phyloP scores from a whole-genome alignment of 352 stramenopile species.

The Saprolegnia diclina region DNA sequence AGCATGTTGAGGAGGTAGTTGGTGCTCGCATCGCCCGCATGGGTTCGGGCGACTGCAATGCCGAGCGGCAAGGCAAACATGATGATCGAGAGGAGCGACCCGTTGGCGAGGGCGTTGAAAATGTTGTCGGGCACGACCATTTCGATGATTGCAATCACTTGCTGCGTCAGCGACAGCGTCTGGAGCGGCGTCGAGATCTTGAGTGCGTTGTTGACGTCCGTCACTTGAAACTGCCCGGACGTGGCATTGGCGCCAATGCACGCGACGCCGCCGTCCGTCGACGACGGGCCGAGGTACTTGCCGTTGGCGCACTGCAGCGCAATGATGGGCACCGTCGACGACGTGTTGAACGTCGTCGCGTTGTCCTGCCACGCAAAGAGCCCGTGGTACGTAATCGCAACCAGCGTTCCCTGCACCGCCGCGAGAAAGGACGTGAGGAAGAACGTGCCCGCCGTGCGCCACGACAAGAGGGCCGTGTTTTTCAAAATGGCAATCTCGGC shows the following conservation, averaged over 20 bases:
- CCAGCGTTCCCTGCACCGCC: conserved; percentile 38
- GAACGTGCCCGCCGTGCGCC: background rate
- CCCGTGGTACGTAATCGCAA: conserved; percentile 33
- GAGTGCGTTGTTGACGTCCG: conserved; percentile 41
- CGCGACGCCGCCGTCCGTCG: conserved; percentile 43
- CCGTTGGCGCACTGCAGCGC: conserved; percentile 43
- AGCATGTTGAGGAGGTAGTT: background rate
- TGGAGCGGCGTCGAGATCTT: conserved; percentile 38
- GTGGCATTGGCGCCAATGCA: conserved; percentile 32
- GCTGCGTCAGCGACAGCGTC: conserved; percentile 43
- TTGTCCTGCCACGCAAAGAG: background rate
- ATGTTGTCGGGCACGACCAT: conserved; percentile 53
- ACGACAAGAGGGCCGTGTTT: conserved; percentile 40
- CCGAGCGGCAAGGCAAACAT: conserved; percentile 60
- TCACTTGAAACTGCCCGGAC: conserved; percentile 51
- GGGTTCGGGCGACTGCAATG: conserved; percentile 33
- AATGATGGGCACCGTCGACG: conserved; percentile 22
- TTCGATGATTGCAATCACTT: conserved; percentile 53
- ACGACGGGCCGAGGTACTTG: conserved; percentile 34
- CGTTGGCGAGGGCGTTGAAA: conserved; percentile 47
- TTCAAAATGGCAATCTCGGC: conserved; percentile 68
- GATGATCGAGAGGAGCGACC: conserved; percentile 51
- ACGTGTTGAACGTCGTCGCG: background rate
- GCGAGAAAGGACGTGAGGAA: background rate
- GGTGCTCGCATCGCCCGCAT: conserved; percentile 22